Evolutionary conservation across 1,139 yeast genomes (phyloP), one percentile per base, ranked within the genome.

Genomic region (Scheffersomyces quercinus): DNA sequence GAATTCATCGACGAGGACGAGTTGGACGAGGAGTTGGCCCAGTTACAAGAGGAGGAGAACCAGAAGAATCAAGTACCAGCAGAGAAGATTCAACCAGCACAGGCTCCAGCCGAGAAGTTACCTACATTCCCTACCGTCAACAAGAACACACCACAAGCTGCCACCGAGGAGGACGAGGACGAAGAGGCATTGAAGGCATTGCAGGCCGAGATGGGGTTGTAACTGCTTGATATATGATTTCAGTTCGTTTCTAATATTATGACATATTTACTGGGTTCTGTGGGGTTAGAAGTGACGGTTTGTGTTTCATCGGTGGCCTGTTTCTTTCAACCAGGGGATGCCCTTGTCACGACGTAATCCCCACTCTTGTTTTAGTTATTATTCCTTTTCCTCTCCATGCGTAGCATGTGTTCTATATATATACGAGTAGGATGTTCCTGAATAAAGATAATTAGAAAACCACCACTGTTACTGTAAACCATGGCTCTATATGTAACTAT

Each of bases 161-260:
- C 44, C 26, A 49, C 60, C 11, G 88, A 82, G 49, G 90, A 84
- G 46, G 95, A 87, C 56, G 95, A 88, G 57, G 96, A 91, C 64
- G 97, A 90, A 65, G 90, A 85, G 62, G 97, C 96, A 49, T 76
- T 91, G 62, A 83, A 85, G 61, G 95, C 88, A 52, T 73, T 91
- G 53, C 95, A 88, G 67, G 96, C 95, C 20, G 97, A 91, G 64
- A 91, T 91, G 98, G 97, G 97, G 20, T 75, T 88, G 67, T 88
- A 70, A 67, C 20, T 31, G 11, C 20, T 11, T 31, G 35, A 20
- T 20, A 14, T 14, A 31, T 13, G 35, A 31, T 31, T 31, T 31
- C 20, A 31, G 35, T 31, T 31, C 35, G n/a, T 20, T 20, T 20
- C 26, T 20, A 20, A 20, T 20, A 20, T 20, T 20, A 20, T 20